Conservation (phyloP, 2,329 filamentous ascomycete genomes). For the Penicillium expansum region DNA sequence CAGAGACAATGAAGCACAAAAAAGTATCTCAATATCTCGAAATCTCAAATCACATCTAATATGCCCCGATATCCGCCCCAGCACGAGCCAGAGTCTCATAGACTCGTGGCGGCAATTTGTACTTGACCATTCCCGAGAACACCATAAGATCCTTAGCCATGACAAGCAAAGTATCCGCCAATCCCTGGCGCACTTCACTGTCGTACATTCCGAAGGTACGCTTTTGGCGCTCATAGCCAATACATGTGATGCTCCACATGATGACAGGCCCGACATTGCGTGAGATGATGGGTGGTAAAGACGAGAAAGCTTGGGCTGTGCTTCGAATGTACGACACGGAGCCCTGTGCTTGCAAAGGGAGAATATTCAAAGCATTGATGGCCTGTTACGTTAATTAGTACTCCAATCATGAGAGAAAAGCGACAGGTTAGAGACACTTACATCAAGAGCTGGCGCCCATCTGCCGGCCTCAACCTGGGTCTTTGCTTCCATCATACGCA, state of each 20-base stretch:
- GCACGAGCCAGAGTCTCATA: conserved; percentile 85
- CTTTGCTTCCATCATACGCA: conserved; percentile 62
- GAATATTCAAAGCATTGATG: conserved; percentile 71
- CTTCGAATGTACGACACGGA: conserved; percentile 76
- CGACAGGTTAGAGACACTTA: conserved; percentile 46
- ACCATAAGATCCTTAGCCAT: conserved; percentile 88
- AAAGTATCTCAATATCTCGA: neutral
- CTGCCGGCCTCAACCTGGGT: conserved; percentile 55
- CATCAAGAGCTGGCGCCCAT: conserved; percentile 63
- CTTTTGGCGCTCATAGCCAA: conserved; percentile 71
- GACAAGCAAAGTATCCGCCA: conserved; percentile 70
- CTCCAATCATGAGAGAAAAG: conserved; percentile 10
- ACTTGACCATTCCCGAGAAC: conserved; percentile 88
- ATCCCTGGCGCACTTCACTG: conserved; percentile 42
- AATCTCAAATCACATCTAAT: conserved; percentile 23
- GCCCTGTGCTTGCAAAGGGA: conserved; percentile 72
- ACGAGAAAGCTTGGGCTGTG: conserved; percentile 76
- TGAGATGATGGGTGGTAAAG: conserved; percentile 74
- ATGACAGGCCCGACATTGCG: conserved; percentile 87
- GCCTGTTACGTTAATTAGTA: conserved; percentile 48
- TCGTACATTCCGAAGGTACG: conserved; percentile 71
- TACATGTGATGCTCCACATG: conserved; percentile 89
- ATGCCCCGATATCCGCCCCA: conserved; percentile 61
- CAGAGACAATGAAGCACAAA: neutral
- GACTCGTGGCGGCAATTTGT: conserved; percentile 80